Evolutionary conservation across 2,329 filamentous ascomycete species (phyloP).

Genomic region (Fusarium nanum): DNA sequence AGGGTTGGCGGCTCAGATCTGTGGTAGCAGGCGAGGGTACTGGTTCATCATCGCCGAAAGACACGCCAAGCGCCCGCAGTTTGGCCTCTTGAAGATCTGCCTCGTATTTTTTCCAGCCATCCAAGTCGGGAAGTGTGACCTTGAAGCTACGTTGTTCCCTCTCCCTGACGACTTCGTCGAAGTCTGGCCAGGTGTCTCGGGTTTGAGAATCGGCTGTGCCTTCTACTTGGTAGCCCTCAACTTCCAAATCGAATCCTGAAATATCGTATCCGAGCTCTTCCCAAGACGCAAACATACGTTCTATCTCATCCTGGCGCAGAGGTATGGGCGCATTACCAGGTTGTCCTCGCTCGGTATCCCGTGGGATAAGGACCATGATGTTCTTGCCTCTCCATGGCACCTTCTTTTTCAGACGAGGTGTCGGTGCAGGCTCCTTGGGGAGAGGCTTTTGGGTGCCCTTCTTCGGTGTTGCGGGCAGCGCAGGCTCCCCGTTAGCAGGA

Average conservation of each 20-base stretch:
- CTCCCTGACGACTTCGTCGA: constrained; percentile 68
- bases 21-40: constrained; percentile 72
- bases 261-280: constrained; percentile 76
- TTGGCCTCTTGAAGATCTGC: constrained; percentile 89
- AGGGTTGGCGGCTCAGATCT: constrained; percentile 74
- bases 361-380: constrained; percentile 76
- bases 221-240: constrained; percentile 55
- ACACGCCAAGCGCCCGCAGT: constrained; percentile 89
- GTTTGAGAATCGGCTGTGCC: constrained; percentile 68
- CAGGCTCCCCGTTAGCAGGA: constrained; percentile 48
- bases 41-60: constrained; percentile 78
- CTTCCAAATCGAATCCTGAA: constrained; percentile 74
- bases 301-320: constrained; percentile 65
- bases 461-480: constrained; percentile 51
- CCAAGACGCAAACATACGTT: constrained; percentile 73
- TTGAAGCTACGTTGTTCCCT: constrained; percentile 64
- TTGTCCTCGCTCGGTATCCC: constrained; percentile 73
- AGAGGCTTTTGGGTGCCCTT: constrained; percentile 52
- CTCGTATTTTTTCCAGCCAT: constrained; percentile 80
- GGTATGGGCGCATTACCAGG: constrained; percentile 65
- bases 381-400: constrained; percentile 80
- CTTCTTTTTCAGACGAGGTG: constrained; percentile 75
- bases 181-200: constrained; percentile 73
- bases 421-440: constrained; percentile 56
- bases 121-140: constrained; percentile 77